Conservation (phyloP, 306 rosid species). For the Canavalia ensiformis region DNA sequence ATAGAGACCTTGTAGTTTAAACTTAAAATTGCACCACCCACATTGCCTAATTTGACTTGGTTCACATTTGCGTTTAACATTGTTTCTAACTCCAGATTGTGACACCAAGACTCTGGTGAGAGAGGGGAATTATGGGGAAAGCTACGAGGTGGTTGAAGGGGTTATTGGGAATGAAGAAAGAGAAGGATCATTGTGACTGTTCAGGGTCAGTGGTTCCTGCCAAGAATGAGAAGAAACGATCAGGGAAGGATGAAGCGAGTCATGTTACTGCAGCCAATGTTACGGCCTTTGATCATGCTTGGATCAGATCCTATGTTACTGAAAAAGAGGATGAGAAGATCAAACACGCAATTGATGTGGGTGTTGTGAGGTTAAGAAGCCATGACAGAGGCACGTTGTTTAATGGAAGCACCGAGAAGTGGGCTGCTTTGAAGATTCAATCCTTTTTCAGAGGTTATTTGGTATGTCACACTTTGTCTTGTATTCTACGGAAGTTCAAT, state of each 20-base stretch:
- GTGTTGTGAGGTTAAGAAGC: constrained; percentile 71
- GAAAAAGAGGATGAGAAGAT: constrained; percentile 66
- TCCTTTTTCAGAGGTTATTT: constrained; percentile 82
- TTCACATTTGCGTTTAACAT: constrained; percentile 42
- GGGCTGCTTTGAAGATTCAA: constrained; percentile 81
- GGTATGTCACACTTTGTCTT: constrained; percentile 55
- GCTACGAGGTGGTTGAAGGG: constrained; percentile 89
- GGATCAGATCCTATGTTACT: constrained; percentile 63
- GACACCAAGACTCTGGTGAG: constrained; percentile 32
- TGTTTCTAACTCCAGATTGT: constrained; percentile 45
- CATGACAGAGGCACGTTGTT: constrained; percentile 57
- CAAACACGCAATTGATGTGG: constrained; percentile 75
- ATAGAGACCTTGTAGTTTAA: constrained; percentile 30
- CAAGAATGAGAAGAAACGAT: constrained; percentile 66
- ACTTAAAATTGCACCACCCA: constrained; percentile 41
- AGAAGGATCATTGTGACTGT: constrained; percentile 54
- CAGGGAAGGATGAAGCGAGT: constrained; percentile 52
- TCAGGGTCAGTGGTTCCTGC: constrained; percentile 39
- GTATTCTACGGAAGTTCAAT: constrained; percentile 14
- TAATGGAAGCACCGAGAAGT: constrained; percentile 56
- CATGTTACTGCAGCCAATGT: constrained; percentile 31
- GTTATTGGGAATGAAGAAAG: constrained; percentile 87
- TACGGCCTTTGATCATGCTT: constrained; percentile 47
- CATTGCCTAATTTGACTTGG: constrained; percentile 15
- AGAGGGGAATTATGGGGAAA: constrained; percentile 55